Conservation (phyloP, 2,329 filamentous ascomycete genomes). For the Ophioceras dolichostomum region DNA sequence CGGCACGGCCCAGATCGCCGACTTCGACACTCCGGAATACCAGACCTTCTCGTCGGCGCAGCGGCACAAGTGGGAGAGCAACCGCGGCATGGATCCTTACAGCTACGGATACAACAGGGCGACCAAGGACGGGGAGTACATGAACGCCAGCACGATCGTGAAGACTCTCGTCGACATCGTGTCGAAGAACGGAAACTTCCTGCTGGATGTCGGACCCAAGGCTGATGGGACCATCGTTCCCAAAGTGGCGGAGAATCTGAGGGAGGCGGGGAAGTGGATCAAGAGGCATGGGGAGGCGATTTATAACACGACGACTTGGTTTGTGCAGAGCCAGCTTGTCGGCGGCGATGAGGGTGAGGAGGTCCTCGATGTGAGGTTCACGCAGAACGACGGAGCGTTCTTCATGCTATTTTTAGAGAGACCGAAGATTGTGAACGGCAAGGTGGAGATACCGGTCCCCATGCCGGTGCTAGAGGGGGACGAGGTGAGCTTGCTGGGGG, state of each 20-base stretch:
- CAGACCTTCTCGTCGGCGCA: conserved; percentile 34
- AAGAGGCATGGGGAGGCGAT: conserved; percentile 38
- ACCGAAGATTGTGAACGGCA: conserved; percentile 17
- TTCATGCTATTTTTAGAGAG: conserved; percentile 27
- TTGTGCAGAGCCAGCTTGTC: conserved; percentile 26
- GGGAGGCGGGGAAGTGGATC: conserved; percentile 41
- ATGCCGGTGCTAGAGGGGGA: conserved; percentile 30
- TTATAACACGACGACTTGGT: conserved; percentile 43
- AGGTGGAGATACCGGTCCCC: conserved; percentile 22
- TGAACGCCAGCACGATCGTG: conserved; percentile 37
- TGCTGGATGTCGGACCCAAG: conserved; percentile 43
- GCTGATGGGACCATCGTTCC: conserved; percentile 41
- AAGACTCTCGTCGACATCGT: conserved; percentile 37
- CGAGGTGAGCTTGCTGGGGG: conserved; percentile 27
- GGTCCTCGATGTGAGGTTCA: conserved; percentile 25
- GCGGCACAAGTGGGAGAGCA: conserved; percentile 46
- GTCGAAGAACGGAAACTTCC: conserved; percentile 41
- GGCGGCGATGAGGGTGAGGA: no score
- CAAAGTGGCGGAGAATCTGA: conserved; percentile 31
- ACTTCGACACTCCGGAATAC: conserved; percentile 52
- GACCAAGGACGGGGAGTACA: conserved; percentile 33
- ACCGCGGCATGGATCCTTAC: conserved; percentile 46
- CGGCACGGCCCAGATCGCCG: conserved; percentile 32
- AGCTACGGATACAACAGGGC: conserved; percentile 47
- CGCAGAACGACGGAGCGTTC: conserved; percentile 30